Evolutionary conservation across 176 grass and related monocot species (phyloP).

Genomic region (Rhynchospora breviuscula): DNA sequence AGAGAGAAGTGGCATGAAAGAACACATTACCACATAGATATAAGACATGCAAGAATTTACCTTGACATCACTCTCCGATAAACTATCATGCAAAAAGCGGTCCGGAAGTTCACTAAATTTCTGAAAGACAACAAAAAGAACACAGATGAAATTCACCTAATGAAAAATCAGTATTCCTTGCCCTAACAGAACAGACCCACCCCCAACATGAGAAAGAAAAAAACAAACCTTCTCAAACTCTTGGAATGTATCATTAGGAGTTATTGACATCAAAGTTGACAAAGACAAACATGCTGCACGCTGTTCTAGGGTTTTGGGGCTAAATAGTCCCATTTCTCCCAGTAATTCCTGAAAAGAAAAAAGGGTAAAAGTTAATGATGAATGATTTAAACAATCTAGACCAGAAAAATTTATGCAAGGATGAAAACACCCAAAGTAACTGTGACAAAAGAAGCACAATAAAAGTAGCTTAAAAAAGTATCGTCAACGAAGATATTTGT

Average conservation of each 20-base stretch:
- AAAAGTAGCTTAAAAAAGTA: not conserved
- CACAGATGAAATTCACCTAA: slow-evolving; percentile 9
- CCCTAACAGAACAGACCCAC: slow-evolving; percentile 1
- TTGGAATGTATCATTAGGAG: slow-evolving; percentile 71
- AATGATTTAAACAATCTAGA: slow-evolving; percentile 4
- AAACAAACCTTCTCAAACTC: slow-evolving; percentile 78
- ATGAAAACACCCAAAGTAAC: not conserved
- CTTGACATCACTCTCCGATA: slow-evolving; percentile 80
- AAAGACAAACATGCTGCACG: slow-evolving; percentile 61
- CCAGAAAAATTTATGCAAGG: not conserved
- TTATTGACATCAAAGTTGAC: slow-evolving; percentile 81
- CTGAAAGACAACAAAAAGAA: slow-evolving; percentile 47
- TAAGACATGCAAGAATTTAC: slow-evolving; percentile 40
- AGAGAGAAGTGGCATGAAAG: not conserved
- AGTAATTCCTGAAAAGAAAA: slow-evolving; percentile 70
- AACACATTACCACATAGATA: not conserved
- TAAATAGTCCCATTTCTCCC: slow-evolving; percentile 63
- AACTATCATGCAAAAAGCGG: slow-evolving; percentile 57
- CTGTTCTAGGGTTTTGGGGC: slow-evolving; percentile 48
- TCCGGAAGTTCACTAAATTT: slow-evolving; percentile 65
- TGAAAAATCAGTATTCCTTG: slow-evolving; percentile 19
- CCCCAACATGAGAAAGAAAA: slow-evolving; percentile 14
- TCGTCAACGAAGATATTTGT: not conserved
- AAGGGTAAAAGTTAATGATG: not conserved
- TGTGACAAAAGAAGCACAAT: not conserved